phyloP scores from a whole-genome alignment of 106 monocot genomes.

The Cymbidium sinense region DNA sequence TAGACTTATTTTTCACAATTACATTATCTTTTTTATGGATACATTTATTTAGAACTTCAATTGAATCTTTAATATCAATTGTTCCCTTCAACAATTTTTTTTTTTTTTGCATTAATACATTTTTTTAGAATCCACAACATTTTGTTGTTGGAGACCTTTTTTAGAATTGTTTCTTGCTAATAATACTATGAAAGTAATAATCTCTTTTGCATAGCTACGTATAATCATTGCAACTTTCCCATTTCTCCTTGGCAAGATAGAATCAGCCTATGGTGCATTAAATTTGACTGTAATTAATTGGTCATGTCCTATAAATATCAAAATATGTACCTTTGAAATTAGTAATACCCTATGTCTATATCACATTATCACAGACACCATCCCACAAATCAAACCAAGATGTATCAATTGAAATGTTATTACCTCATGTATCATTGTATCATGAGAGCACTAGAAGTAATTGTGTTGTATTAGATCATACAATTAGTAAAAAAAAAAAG shows the following conservation, averaged over 20 bases:
- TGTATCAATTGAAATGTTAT: neutral
- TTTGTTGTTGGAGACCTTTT: too few species aligned
- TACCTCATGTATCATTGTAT: neutral
- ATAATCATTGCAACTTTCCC: too few species aligned
- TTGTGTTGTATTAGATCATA: neutral
- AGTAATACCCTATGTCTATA: neutral
- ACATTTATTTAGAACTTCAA: neutral
- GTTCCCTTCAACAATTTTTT: too few species aligned
- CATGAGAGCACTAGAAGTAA: neutral
- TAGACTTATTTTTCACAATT: neutral
- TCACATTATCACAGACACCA: neutral
- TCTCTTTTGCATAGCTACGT: neutral
- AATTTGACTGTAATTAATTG: neutral
- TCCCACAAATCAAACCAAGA: neutral
- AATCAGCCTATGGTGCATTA: neutral
- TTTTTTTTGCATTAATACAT: too few species aligned
- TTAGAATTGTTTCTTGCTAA: neutral
- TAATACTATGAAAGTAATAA: neutral
- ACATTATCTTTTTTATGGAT: neutral
- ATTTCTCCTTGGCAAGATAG: neutral
- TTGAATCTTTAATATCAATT: too few species aligned
- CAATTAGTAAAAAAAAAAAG: too few species aligned
- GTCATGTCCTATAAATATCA: neutral
- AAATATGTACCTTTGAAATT: neutral
- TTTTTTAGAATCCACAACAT: too few species aligned